Evolutionary conservation across 2,329 filamentous ascomycete genomes (phyloP), one percentile per base, ranked within the genome.

Genomic region (Aspergillus sp.): DNA sequence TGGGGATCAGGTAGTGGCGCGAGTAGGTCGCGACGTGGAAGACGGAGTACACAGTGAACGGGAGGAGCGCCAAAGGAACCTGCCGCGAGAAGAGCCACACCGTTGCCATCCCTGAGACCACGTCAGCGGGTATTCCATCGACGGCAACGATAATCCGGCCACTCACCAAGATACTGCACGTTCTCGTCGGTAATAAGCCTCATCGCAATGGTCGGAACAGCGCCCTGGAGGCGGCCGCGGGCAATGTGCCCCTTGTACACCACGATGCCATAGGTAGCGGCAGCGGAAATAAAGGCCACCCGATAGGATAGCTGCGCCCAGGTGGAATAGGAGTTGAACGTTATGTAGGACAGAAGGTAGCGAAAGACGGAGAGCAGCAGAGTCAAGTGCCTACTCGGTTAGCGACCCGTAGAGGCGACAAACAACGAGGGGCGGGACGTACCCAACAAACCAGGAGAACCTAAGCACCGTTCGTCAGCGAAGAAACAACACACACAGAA

Each of bases 1-100:
- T 86, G 40, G 91, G 91, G 51, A 98, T 82, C 45, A 98, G 67
- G 68, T 93, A 93, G 60, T 83, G 82, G 61, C 91, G 86, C 45
- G 83, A 84, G 68, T 98, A 98, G 45, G 91, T 96, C 41, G 88
- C 85, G 48, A 96, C 86, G 67, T 98, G 91, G 79, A 98, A 98
- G 63, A 96, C 66, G 37, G 89, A 96, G 75, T 96, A 98, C 63
- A 98, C 85, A 49, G 79, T 80, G 68, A 94, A 98, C 16, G 91
- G 91, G 35, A 95, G 76, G 52, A 98, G 75, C 35, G 91, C 91
- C 49, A 95, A 73, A 24, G 86, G 80, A 52, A 93, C 82, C 67
- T 95, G 88, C 49, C 84, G 82, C 40, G 81, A 79, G 64, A 89
- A 81, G 51, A 98, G 83, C 91, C 91, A 98, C 52, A 96, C 76